These are phyloP conservation scores for Oldenlandia corymbosa DNA, from an alignment of 257 asterid species.

Conservation along the genomic window DNA sequence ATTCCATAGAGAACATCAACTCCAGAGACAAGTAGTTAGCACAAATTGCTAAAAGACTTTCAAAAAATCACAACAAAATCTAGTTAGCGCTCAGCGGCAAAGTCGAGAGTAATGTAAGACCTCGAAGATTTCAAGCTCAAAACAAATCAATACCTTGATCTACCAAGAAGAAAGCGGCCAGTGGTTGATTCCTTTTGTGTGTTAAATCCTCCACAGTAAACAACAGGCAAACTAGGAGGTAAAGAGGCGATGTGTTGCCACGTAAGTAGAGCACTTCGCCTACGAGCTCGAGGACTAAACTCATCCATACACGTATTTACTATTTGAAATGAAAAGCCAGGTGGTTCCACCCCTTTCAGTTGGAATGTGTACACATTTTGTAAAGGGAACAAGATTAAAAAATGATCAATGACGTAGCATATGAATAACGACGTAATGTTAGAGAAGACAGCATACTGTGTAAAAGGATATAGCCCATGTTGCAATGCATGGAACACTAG, in stretches of 20 bases:
- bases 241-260: conserved; percentile 99
- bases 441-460: conserved; percentile 8
- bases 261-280: conserved; percentile 94
- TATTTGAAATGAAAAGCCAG: conserved; percentile 89
- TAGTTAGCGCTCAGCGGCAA: background rate
- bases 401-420: conserved; percentile 9
- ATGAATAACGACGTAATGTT: conserved; percentile 9
- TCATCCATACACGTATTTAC: conserved; percentile 96
- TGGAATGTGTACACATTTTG: conserved; percentile 89
- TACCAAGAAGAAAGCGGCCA: conserved; percentile 96
- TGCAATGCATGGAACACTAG: conserved; percentile 75
- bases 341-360: conserved; percentile 94
- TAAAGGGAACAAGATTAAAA: conserved; percentile 42
- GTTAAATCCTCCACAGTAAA: conserved; percentile 94
- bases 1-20: background rate
- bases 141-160: conserved; percentile 66
- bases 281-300: conserved; percentile 86
- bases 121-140: conserved; percentile 8
- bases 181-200: conserved; percentile 95
- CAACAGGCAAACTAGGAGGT: conserved; percentile 91
- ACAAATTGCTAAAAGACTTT: background rate
- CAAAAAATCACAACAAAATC: conserved; percentile 1
- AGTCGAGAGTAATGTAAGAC: background rate
- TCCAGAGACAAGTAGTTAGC: background rate
- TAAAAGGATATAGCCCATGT: conserved; percentile 98